Base-by-base conservation (phyloP, 345 rosid genomes). In the Gynandropsis gynandra region DNA sequence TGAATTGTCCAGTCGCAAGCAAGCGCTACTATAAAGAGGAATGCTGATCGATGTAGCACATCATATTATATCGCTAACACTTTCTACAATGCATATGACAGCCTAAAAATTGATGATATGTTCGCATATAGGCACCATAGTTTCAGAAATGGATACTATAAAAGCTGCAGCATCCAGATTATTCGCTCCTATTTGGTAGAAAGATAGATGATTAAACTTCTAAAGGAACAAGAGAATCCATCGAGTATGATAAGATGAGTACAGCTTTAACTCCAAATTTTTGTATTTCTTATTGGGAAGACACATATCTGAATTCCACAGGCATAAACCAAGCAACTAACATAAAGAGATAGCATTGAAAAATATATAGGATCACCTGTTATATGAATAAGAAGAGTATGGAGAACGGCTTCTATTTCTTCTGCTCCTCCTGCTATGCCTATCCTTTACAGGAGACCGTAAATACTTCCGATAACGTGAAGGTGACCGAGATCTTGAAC, bases 371-470 rank as follows among this genome's bases (percentile, higher is more conserved):
- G 85, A 76, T 80, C 94, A 89, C 97, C 97, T 89, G 90, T 85
- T 86, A 72, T 69, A 49, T 10, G 87, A 73, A 73, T 79, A 70
- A 32, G 89, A 80, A 3, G 88, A 71, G 71, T 82, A 78, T 4
- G 94, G 97, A 48, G 90, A 83, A 31, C 58, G 75, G 80, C 94
- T 86, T 65, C 82, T 71, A 46, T 89, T 95, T 67, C 86, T 75
- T 59, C 90, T 72, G 53, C 79, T 81, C 71, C 84, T 80, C 72
- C 84, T 71, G 72, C 81, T 79, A 71, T 80, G 74, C 70, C 83
- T 79, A 64, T 71, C 68, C 49, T 74, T 80, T 62, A 72, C 64
- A 11, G 87, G 93, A 47, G 89, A 85, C 18, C 92, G 93, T 1
- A 93, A 80, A 56, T 61, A 77, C 64, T 78, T 75, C 53, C 94